phyloP scores from a whole-genome alignment of 495 filamentous ascomycete genomes.

The Penicillium cinerascens region DNA sequence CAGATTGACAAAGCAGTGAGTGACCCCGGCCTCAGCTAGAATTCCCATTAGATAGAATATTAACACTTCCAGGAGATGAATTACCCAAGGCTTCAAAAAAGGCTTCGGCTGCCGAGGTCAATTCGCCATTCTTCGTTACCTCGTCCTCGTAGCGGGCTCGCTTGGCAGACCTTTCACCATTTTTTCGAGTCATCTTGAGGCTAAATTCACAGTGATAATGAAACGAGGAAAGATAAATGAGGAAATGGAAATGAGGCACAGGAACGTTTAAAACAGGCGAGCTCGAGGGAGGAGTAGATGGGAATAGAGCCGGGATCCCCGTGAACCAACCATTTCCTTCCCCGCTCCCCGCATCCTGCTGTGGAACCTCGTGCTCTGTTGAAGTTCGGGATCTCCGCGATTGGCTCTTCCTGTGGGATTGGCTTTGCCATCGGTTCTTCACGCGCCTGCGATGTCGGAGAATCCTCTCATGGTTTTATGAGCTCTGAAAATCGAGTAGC shows the following conservation, averaged over 20 bases:
- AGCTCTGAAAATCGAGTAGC: no score
- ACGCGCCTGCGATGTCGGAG: no score
- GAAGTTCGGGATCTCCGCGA: not conserved
- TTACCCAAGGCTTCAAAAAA: slow-evolving; percentile 24
- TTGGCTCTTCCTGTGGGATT: not conserved
- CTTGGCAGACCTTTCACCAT: not conserved
- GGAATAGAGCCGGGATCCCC: slow-evolving; percentile 2
- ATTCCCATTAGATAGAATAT: not conserved
- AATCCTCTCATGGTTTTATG: no score
- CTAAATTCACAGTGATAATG: no score
- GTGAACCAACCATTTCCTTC: not conserved
- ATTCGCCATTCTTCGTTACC: not conserved
- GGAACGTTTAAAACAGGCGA: not conserved
- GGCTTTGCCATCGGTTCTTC: no score
- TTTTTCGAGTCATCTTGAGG: no score
- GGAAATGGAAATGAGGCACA: not conserved
- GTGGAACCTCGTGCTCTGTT: no score
- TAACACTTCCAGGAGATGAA: not conserved
- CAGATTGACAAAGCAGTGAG: slow-evolving; percentile 25
- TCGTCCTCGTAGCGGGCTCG: slow-evolving; percentile 10
- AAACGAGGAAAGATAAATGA: no score
- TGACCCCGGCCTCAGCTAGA: slow-evolving; percentile 19
- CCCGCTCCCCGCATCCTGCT: not conserved
- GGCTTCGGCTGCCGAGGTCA: slow-evolving; percentile 19
- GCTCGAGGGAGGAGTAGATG: not conserved